Conservation (phyloP, 2,329 filamentous ascomycete species). For the Diaporthe helianthi region DNA sequence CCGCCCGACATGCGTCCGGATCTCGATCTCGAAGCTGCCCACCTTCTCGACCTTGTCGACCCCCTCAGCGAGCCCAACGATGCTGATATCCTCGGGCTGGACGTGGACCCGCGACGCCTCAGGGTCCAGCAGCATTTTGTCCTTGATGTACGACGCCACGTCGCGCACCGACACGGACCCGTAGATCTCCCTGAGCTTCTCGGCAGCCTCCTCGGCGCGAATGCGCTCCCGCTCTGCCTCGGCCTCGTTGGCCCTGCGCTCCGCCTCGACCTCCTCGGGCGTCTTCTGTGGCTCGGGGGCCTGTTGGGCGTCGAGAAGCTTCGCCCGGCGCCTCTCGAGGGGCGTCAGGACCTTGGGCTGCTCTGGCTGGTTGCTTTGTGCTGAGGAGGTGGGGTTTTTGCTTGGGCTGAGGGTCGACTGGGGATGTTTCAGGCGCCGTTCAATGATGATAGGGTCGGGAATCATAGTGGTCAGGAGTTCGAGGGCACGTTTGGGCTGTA, state of each 20-base stretch:
- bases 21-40: conserved; percentile 49
- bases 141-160: conserved; percentile 46
- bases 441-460: conserved; percentile 48
- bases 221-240: conserved; percentile 27
- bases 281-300: conserved; percentile 8
- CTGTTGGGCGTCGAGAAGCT: conserved; percentile 20
- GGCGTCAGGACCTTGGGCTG: conserved; percentile 31
- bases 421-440: conserved; percentile 45
- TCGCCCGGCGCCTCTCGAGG: conserved; percentile 32
- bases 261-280: conserved; percentile 9
- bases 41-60: conserved; percentile 50
- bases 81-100: conserved; percentile 45
- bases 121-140: conserved; percentile 43
- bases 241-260: conserved; percentile 17
- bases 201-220: conserved; percentile 27
- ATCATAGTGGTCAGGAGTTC: conserved; percentile 46
- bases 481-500: conserved; percentile 46
- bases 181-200: conserved; percentile 45
- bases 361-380: conserved; percentile 27
- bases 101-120: conserved; percentile 46
- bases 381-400: conserved; percentile 8
- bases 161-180: conserved; percentile 51
- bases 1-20: conserved; percentile 41
- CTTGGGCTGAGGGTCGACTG: conserved; percentile 35
- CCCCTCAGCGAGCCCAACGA: conserved; percentile 43